A percentile compares a stretch with the other conserved stretches of the same genome.
Evolutionary conservation across 345 rosid genomes (phyloP).

Genomic region (Dipteronia dyeriana): DNA sequence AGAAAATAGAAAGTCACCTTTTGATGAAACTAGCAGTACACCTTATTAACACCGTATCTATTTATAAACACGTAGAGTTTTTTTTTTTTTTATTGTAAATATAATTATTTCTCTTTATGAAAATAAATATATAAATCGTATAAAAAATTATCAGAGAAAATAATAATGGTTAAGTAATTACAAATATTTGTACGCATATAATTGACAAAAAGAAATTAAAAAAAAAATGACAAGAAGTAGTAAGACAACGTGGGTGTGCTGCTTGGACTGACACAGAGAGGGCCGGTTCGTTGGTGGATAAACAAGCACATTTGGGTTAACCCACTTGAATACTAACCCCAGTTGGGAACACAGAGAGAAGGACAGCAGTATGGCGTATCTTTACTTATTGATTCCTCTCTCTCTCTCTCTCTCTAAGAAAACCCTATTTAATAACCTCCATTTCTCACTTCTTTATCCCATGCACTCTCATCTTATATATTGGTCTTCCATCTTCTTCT

Average conservation of each 20-base stretch:
- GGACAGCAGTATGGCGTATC: constrained; percentile 36
- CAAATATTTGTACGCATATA: constrained; percentile 13
- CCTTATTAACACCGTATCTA: too few species aligned
- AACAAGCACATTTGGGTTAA: constrained; percentile 33
- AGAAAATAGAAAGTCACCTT: neutral
- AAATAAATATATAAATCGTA: too few species aligned
- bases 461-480: constrained; percentile 39
- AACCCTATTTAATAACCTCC: constrained; percentile 34
- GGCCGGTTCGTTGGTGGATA: constrained; percentile 33
- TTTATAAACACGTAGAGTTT: too few species aligned
- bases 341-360: constrained; percentile 29
- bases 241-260: constrained; percentile 49
- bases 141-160: too few species aligned
- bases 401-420: neutral
- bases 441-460: constrained; percentile 61
- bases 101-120: too few species aligned
- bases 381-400: constrained; percentile 6
- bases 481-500: constrained; percentile 44
- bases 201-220: too few species aligned
- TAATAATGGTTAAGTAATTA: constrained; percentile 16
- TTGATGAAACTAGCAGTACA: too few species aligned
- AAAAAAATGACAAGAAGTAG: constrained; percentile 1
- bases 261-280: constrained; percentile 44
- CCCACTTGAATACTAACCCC: constrained; percentile 41
- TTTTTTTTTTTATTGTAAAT: too few species aligned